These are phyloP conservation scores for Kuraishia capsulata DNA, from an alignment of 805 yeast genomes.

Conservation along the genomic window DNA sequence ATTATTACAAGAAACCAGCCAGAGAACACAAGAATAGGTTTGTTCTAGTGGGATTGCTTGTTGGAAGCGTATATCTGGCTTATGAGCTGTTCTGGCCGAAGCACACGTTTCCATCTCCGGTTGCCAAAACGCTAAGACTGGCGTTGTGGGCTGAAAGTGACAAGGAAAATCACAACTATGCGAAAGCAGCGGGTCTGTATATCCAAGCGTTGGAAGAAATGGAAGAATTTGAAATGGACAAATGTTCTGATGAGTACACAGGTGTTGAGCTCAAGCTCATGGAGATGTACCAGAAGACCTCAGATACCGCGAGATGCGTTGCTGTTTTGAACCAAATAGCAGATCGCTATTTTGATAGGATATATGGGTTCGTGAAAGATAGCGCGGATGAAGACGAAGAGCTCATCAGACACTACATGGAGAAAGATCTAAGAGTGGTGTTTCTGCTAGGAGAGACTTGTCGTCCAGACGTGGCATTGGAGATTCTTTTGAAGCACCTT, in stretches of 20 bases:
- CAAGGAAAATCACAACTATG: slow-evolving; percentile 51
- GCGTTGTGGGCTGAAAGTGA: slow-evolving; percentile 82
- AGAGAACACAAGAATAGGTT: slow-evolving; percentile 8
- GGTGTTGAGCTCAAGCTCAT: slow-evolving; percentile 84
- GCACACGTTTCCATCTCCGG: slow-evolving; percentile 51
- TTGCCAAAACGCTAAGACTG: slow-evolving; percentile 37
- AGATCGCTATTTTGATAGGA: slow-evolving; percentile 2
- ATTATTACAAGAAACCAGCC: slow-evolving; percentile 9
- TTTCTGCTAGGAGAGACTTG: neutral
- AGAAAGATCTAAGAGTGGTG: neutral
- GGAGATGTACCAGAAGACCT: slow-evolving; percentile 61
- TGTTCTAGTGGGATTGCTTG: slow-evolving; percentile 7
- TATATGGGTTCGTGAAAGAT: neutral
- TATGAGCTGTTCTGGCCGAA: slow-evolving; percentile 53
- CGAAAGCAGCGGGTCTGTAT: slow-evolving; percentile 62
- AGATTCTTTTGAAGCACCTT: neutral
- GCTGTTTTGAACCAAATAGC: slow-evolving; percentile 11
- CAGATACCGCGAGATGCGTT: slow-evolving; percentile 4
- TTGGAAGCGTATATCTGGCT: slow-evolving; percentile 10
- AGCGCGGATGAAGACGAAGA: slow-evolving; percentile 7
- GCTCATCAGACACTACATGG: slow-evolving; percentile 14
- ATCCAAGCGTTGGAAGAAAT: slow-evolving; percentile 66
- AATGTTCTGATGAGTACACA: slow-evolving; percentile 71
- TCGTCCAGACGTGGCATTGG: neutral
- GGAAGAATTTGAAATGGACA: slow-evolving; percentile 43